A percentile compares a stretch with the other conserved stretches of the same genome.
Evolutionary conservation across 2,329 filamentous ascomycete species (phyloP).

Genomic region (Phialemoniopsis sp.): DNA sequence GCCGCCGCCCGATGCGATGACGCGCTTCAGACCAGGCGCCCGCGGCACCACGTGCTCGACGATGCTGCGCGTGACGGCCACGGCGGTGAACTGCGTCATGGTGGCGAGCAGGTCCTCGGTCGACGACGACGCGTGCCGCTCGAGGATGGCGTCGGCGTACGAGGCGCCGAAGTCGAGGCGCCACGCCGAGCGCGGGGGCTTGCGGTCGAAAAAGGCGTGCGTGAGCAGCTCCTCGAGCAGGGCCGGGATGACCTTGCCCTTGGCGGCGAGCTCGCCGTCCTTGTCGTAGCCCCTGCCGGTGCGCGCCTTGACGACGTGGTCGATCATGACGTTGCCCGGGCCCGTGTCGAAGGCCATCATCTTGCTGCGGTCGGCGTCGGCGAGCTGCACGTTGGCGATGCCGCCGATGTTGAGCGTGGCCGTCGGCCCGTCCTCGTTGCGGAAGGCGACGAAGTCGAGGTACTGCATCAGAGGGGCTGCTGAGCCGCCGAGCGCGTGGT

Average conservation of each 20-base stretch:
- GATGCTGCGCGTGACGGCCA: constrained; percentile 14
- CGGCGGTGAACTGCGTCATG: constrained; percentile 15
- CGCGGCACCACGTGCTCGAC: constrained; percentile 18
- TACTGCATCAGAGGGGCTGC: constrained; percentile 24
- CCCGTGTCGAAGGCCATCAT: constrained; percentile 26
- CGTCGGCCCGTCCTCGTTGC: constrained; percentile 12
- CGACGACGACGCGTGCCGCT: constrained; percentile 8
- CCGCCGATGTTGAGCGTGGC: constrained; percentile 23
- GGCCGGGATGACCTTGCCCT: constrained; percentile 12
- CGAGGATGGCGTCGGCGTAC: constrained; percentile 16
- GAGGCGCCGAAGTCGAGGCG: constrained; percentile 20
- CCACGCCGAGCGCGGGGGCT: constrained; percentile 21
- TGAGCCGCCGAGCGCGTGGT: constrained; percentile 20
- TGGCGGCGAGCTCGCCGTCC: constrained; percentile 17
- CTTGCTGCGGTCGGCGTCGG: constrained; percentile 17
- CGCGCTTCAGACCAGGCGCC: constrained; percentile 7
- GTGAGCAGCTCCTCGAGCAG: constrained; percentile 14
- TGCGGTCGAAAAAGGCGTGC: constrained; percentile 18
- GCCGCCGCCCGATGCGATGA: constrained; percentile 20
- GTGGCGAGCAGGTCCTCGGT: constrained; percentile 18
- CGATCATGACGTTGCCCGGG: constrained; percentile 22
- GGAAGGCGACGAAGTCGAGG: constrained; percentile 22
- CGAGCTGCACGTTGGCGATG: constrained; percentile 23
- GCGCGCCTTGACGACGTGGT: constrained; percentile 19
- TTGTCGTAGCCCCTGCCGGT: constrained; percentile 16